phyloP scores from a whole-genome alignment of 2,329 filamentous ascomycete genomes.

The Epichloe coenophiala region DNA sequence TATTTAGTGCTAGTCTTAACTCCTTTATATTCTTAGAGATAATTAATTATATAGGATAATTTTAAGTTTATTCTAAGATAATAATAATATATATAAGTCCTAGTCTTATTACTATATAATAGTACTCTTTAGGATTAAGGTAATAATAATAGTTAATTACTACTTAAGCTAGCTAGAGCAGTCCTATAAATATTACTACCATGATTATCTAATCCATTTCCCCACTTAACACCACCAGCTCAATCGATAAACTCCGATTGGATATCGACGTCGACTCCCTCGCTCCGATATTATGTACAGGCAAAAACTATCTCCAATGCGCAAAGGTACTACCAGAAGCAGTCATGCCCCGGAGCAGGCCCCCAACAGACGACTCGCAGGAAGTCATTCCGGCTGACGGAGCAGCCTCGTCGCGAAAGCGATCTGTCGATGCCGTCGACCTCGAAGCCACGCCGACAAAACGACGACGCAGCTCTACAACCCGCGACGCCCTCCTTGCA shows the following conservation, averaged over 20 bases:
- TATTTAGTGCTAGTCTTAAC: no score
- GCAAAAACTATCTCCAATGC: neutral
- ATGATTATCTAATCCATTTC: no score
- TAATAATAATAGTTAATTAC: no score
- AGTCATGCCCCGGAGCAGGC: constrained; percentile 5
- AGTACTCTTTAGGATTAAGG: no score
- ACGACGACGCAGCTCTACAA: constrained; percentile 14
- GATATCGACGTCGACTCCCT: neutral
- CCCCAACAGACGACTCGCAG: neutral
- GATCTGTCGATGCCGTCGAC: constrained; percentile 14
- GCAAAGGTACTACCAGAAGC: neutral
- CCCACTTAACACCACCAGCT: no score
- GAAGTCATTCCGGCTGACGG: neutral
- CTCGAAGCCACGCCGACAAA: constrained; percentile 19
- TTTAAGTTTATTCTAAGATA: no score
- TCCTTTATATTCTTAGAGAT: no score
- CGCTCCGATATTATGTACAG: neutral
- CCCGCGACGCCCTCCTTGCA: constrained; percentile 1
- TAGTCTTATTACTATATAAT: no score
- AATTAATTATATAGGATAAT: no score
- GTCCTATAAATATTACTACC: no score
- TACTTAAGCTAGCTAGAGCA: no score
- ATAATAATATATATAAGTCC: no score
- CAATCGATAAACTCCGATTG: neutral
- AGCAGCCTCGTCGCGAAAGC: constrained; percentile 8